These are phyloP conservation scores for Botryobasidium botryosum DNA, from an alignment of 768 basidiomycete genomes.

Conservation along the genomic window DNA sequence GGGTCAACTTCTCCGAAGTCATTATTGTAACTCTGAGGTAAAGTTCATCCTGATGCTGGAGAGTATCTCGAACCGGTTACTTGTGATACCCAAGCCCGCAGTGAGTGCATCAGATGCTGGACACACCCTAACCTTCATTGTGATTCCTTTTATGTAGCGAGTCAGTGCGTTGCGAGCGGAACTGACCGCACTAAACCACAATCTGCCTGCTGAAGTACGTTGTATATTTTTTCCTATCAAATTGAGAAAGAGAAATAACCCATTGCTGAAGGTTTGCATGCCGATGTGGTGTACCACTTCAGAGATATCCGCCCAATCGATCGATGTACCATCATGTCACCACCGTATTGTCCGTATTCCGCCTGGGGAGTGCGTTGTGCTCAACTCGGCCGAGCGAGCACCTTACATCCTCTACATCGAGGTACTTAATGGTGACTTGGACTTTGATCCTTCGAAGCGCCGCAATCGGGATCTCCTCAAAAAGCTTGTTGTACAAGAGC, in stretches of 20 bases:
- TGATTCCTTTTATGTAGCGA: background rate
- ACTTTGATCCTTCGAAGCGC: constrained; percentile 75
- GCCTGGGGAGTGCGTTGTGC: constrained; percentile 90
- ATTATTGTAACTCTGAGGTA: constrained; percentile 81
- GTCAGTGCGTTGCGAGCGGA: constrained; percentile 95
- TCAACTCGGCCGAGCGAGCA: constrained; percentile 93
- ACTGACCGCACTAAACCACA: constrained; percentile 87
- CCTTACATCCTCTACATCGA: constrained; percentile 89
- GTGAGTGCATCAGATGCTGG: too few relatives aligned
- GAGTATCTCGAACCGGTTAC: constrained; percentile 77
- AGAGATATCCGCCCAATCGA: constrained; percentile 28
- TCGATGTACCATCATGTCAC: constrained; percentile 46
- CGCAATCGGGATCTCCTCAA: constrained; percentile 72
- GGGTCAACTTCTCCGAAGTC: constrained; percentile 55
- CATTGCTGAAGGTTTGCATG: constrained; percentile 23
- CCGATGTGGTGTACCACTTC: constrained; percentile 34
- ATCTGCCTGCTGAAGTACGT: constrained; percentile 85
- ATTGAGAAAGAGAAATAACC: too few relatives aligned
- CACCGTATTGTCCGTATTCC: constrained; percentile 95
- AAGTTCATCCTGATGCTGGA: constrained; percentile 80
- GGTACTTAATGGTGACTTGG: constrained; percentile 74
- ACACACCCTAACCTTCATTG: too few relatives aligned
- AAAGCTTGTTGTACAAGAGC: constrained; percentile 24
- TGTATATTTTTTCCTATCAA: background rate
- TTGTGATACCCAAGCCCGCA: constrained; percentile 86